phyloP scores from a whole-genome alignment of 257 asterid species.

The Coffea eugenioides region DNA sequence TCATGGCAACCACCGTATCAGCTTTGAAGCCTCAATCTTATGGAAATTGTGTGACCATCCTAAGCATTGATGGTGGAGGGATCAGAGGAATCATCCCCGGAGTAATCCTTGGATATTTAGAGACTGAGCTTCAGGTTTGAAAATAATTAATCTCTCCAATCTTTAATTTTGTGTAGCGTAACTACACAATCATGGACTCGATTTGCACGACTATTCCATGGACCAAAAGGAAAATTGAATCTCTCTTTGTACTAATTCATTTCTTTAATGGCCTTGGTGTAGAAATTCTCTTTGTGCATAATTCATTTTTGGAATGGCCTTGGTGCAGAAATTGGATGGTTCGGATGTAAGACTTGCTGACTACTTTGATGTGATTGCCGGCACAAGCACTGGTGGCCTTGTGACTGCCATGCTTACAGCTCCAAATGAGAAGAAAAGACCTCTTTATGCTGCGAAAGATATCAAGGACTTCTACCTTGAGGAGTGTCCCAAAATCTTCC shows the following conservation, averaged over 20 bases:
- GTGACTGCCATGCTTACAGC: no score
- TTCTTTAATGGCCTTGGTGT: not conserved
- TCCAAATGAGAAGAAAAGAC: constrained; percentile 33
- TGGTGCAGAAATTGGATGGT: constrained; percentile 28
- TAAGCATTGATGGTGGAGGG: constrained; percentile 65
- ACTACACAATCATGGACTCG: no score
- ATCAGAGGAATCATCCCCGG: constrained; percentile 57
- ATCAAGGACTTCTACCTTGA: constrained; percentile 58
- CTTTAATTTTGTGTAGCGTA: no score
- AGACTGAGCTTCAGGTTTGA: constrained; percentile 43
- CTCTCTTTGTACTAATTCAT: no score
- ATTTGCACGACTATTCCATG: no score
- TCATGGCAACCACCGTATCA: not conserved
- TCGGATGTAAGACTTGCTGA: no score
- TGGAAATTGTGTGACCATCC: constrained; percentile 43
- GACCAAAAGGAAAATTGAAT: no score
- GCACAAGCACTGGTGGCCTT: no score
- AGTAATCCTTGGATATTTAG: constrained; percentile 37
- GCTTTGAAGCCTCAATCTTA: constrained; percentile 33
- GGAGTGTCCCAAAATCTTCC: constrained; percentile 59
- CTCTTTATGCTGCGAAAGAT: constrained; percentile 53
- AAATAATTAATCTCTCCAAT: not conserved
- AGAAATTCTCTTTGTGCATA: not conserved
- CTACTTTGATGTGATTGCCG: no score
- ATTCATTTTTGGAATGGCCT: no score